Base-by-base conservation (phyloP, 352 stramenopile species). In the Globisporangium ultimum region DNA sequence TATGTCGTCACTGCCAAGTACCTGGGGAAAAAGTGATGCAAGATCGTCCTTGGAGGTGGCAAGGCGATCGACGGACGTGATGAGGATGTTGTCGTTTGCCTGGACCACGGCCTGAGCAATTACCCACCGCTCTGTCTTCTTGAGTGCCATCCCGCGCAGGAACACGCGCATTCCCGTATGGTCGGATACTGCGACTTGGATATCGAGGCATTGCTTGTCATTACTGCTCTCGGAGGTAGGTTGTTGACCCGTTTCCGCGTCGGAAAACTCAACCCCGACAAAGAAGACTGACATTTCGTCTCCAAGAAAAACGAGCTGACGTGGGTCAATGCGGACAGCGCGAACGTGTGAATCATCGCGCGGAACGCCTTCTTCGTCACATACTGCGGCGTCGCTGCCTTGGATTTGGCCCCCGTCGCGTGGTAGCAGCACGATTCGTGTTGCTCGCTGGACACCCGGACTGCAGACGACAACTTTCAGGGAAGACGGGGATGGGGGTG, bases 161-260 rank as follows among this genome's bases (percentile, higher is more conserved):
- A 76, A 86, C 17, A 83, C 45, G 42, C 74, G 63, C 4, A 74
- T 56, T 0, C 66, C 73, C 34, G 28, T 53, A n/a, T 55, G 51
- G 52, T 80, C 62, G 7, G 58, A 64, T 11, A 84, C 49, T 18
- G 78, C 58, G 1, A 76, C 67, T 43, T 88, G 73, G 13, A 81
- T 32, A 11, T 34, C 68, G 1, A 48, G 14, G 18, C 48, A 11
- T 10, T 52, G n/a, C 17, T 11, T n/a, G 8, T 18, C 17, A 17
- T 54, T 32, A 15, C 14, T 42, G 12, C 15, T 10, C 43, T 53
- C 36, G 18, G 1, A 8, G 28, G 24, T 5, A 2, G 24, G 24
- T 28, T 28, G 24, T 28, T 5, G 24, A 28, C 5, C 24, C 24
- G 24, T 28, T 2, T 28, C 24, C 24, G 24, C 24, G 24, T 28